phyloP scores from a whole-genome alignment of 1,284 basidiomycete genomes.

The Ceratobasidium sp. region DNA sequence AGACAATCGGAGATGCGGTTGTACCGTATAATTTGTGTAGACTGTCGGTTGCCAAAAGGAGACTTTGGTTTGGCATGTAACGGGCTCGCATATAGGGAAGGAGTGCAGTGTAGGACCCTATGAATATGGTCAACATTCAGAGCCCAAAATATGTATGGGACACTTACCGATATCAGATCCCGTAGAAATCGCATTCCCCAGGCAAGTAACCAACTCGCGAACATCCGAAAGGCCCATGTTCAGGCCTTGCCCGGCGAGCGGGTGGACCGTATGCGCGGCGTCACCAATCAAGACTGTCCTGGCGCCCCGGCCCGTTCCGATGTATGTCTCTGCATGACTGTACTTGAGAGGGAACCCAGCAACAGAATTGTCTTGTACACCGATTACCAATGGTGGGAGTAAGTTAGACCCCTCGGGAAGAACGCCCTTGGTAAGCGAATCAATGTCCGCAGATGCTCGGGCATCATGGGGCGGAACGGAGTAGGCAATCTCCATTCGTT shows the following conservation, averaged over 20 bases:
- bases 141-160: not conserved
- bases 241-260: slow-evolving; percentile 95
- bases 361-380: slow-evolving; percentile 74
- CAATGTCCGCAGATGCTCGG: slow-evolving; percentile 56
- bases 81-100: slow-evolving; percentile 77
- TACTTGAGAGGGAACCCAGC: slow-evolving; percentile 91
- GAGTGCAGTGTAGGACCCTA: slow-evolving; percentile 79
- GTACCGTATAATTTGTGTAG: slow-evolving; percentile 82
- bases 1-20: slow-evolving; percentile 72
- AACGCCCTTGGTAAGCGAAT: slow-evolving; percentile 54
- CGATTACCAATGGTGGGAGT: slow-evolving; percentile 76
- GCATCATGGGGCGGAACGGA: slow-evolving; percentile 65
- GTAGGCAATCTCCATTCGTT: slow-evolving; percentile 59
- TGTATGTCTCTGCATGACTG: slow-evolving; percentile 85
- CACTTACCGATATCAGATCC: slow-evolving; percentile 79
- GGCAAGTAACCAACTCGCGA: slow-evolving; percentile 67
- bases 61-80: slow-evolving; percentile 82
- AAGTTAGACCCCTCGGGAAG: slow-evolving; percentile 66
- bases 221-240: slow-evolving; percentile 92
- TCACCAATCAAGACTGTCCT: slow-evolving; percentile 93
- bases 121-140: slow-evolving; percentile 5
- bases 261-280: slow-evolving; percentile 94
- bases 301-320: slow-evolving; percentile 68
- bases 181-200: slow-evolving; percentile 60
- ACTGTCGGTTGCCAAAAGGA: slow-evolving; percentile 85